Evolutionary conservation across 306 rosid species (phyloP).

Genomic region (Quillaja saponaria): DNA sequence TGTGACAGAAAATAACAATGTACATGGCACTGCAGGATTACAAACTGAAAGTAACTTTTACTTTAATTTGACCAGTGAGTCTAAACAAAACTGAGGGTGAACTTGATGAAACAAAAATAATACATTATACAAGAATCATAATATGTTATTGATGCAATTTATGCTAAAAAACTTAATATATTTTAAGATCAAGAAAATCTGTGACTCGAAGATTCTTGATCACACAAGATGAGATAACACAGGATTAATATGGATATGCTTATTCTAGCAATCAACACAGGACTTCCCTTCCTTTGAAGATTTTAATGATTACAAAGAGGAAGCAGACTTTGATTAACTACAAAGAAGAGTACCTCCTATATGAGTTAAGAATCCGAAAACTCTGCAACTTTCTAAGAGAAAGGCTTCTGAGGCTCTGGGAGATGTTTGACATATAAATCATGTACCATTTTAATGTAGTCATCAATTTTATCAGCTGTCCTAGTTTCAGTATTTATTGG

Average conservation of each 20-base stretch:
- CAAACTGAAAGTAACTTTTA: too few relatives aligned
- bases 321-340: slow-evolving; percentile 8
- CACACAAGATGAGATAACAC: too few relatives aligned
- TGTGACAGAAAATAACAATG: too few relatives aligned
- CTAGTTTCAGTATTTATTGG: slow-evolving; percentile 54
- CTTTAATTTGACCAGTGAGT: too few relatives aligned
- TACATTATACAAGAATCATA: neutral
- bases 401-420: slow-evolving; percentile 54
- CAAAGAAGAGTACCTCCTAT: slow-evolving; percentile 16
- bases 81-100: too few relatives aligned
- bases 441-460: slow-evolving; percentile 39
- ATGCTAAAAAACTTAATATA: slow-evolving; percentile 1
- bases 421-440: slow-evolving; percentile 47
- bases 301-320: neutral
- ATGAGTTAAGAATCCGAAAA: slow-evolving; percentile 17
- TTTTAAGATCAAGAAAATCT: slow-evolving; percentile 21
- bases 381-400: slow-evolving; percentile 18
- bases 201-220: slow-evolving; percentile 1
- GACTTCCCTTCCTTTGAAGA: neutral
- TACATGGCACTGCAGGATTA: too few relatives aligned
- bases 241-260: too few relatives aligned
- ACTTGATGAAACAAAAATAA: neutral
- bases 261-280: slow-evolving; percentile 14
- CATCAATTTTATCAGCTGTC: slow-evolving; percentile 51
- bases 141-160: slow-evolving; percentile 11